Base-by-base conservation (phyloP, 306 rosid genomes). In the Medicago ruthenica region DNA sequence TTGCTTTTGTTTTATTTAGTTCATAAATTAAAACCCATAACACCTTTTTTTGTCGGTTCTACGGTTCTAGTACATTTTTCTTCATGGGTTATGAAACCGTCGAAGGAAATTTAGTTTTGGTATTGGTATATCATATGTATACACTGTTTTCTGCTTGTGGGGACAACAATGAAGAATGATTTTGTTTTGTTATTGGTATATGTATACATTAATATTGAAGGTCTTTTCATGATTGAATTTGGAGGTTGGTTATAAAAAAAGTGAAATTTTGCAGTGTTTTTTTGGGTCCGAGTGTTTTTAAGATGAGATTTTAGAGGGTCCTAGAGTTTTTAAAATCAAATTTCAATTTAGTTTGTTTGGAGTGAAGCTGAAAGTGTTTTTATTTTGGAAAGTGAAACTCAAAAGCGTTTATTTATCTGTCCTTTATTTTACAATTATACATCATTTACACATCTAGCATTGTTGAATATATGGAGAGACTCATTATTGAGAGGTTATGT, bases 101-200 rank as follows among this genome's bases (percentile, higher is more conserved):
- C 27, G 65, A 74, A 59, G 58, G 22, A 68, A 73, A 59, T 47
- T 39, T 44, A 12, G 50, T 12, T 44, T 44, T 44, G n/a, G n/a
- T 12, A 44, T 44, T 44, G n/a, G n/a, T 12, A 44, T 44, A 44
- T 42, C n/a, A 12, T 4, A 12, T 11, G 48, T 55, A 9, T 48
- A 22, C n/a, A 48, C 40, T 22, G 40, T 22, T 73, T 73, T 27
- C 47, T 50, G 12, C 7, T 62, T 4, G 18, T 60, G 72, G 55
- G 48, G n/a, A 75, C 6, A n/a, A n/a, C 17, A 21, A 21, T 78
- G 70, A 76, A 39, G 34, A 64, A n/a, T 36, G 65, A 16, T 59
- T 55, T 71, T 47, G 63, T 24, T 77, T 77, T 78, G 44, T 58
- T 67, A 82, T 31, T 47, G 24, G n/a, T n/a, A n/a, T n/a, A n/a